Conservation (phyloP, 805 yeast genomes). For the Pichia ethanolica region DNA sequence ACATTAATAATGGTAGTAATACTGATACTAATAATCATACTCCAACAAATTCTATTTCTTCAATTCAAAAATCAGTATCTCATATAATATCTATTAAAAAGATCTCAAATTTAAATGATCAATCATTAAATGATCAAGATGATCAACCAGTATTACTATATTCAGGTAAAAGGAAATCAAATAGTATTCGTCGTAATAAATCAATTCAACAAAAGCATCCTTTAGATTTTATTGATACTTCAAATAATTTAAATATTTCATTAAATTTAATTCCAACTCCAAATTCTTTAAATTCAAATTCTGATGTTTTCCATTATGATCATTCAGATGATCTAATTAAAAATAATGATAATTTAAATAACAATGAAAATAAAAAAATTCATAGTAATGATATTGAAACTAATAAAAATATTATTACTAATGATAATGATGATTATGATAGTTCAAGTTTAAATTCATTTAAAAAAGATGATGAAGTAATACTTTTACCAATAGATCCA, state of each 20-base stretch:
- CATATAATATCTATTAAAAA: not conserved
- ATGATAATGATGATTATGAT: too few relatives aligned
- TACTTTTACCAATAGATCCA: slow-evolving; percentile 23
- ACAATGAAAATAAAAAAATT: not conserved
- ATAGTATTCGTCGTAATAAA: slow-evolving; percentile 6
- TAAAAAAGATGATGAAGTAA: slow-evolving; percentile 9
- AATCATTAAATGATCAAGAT: not conserved
- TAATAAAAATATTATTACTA: too few relatives aligned
- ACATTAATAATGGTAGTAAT: too few relatives aligned
- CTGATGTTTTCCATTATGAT: too few relatives aligned
- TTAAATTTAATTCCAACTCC: not conserved
- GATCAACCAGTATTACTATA: slow-evolving; percentile 6
- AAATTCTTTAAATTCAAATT: not conserved
- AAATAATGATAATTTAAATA: not conserved
- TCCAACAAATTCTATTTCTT: slow-evolving; percentile 1
- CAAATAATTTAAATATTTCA: not conserved
- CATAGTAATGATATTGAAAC: not conserved
- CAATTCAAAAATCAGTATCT: slow-evolving; percentile 3
- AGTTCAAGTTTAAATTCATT: not conserved
- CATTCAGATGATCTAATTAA: not conserved
- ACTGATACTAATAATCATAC: not conserved
- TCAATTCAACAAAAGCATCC: not conserved
- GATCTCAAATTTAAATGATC: too few relatives aligned
- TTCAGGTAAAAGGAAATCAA: not conserved
- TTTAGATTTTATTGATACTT: slow-evolving; percentile 5